Evolutionary conservation across 257 asterid species (phyloP), one percentile per base, ranked within the genome.

Genomic region (Cynanchum wilfordii): DNA sequence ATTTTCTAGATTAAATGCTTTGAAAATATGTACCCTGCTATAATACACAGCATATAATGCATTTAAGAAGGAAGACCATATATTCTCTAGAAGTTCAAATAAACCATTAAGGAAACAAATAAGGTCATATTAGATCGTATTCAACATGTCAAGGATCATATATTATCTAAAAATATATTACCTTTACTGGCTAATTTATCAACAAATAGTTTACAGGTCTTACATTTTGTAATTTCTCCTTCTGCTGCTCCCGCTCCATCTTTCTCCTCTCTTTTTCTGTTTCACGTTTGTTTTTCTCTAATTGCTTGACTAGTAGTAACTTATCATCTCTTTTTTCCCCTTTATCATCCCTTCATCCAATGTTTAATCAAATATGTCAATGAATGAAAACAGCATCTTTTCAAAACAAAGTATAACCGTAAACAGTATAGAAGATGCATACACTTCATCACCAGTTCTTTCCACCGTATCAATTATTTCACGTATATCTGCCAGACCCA

Each of bases 161-260:
- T 49, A 29, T 38, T 27, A 25, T 22, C 17, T 5, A 17, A 25
- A 56, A 59, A 9, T 0, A 47, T 15, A 49, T 24, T 36, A 59
- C 49, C 24, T 25, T 55, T 20, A 25, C 10, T 25, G 25, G 11
- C 72, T 25, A 27, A 1, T 19, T 29, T 45, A 51, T 59, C 22
- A n/a, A 69, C 51, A 38, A 50, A 36, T 24, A 69, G 25, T 30
- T 44, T 30, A 44, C 62, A 30, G 33, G 55, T 59, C 96, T 56
- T 82, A 95, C 99, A 79, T 80, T 89, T 70, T 79, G 93, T 87
- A 89, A 64, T 71, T 82, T 89, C 83, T 92, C 94, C 87, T 79
- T 89, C 75, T 81, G 90, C 75, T 82, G 87, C 79, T 90, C 92
- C 69, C 85, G 85, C 55, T 87, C 89, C 79, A 85, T 76, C 82